Base-by-base conservation (phyloP, 2,329 filamentous ascomycete species). In the Penicillium sp. region DNA sequence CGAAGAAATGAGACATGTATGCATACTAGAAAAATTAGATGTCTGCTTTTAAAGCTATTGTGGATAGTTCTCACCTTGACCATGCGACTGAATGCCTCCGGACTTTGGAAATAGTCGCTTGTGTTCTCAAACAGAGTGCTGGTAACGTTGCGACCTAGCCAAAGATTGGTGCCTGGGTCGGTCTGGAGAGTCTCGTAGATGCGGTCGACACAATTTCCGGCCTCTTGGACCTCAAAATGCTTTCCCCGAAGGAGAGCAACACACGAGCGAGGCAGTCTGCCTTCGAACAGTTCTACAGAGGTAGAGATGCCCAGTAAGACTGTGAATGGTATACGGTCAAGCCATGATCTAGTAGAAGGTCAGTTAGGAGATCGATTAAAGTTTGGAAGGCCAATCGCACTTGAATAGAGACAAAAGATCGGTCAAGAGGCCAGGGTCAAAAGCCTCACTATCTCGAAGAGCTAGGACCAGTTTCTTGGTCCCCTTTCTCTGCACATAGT, bases 1-100 rank as follows among this genome's bases (percentile, higher is more conserved):
- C 84, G 61, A 85, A 87, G 68, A 84, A 86, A 62, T 85, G 82
- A 9, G 82, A 82, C 85, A 88, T 86, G 65, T 84, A 85, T 1
- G 82, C 79, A 70, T 87, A 87, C 76, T 85, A 71, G 4, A 61
- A 4, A 23, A 53, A 51, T 76, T 60, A 73, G 63, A 57, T n/a
- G 21, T 13, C 17, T 23, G 41, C 41, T 23, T 10, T 21, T 2
- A 23, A 23, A 13, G 5, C 13, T 1, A 35, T 31, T 48, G 4
- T 23, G 27, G 37, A 19, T 31, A 13, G 4, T n/a, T 35, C 58
- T 56, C 69, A 81, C 80, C 72, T 82, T 81, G 15, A 85, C 68
- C 46, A 79, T 78, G 56, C 81, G 79, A 51, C 77, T 76, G 60
- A 87, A 82, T 15, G 79, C 78, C 57, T 84, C 80, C 0, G 81